These are phyloP conservation scores for Salvia splendens DNA, from an alignment of 257 asterid genomes.

Conservation along the genomic window DNA sequence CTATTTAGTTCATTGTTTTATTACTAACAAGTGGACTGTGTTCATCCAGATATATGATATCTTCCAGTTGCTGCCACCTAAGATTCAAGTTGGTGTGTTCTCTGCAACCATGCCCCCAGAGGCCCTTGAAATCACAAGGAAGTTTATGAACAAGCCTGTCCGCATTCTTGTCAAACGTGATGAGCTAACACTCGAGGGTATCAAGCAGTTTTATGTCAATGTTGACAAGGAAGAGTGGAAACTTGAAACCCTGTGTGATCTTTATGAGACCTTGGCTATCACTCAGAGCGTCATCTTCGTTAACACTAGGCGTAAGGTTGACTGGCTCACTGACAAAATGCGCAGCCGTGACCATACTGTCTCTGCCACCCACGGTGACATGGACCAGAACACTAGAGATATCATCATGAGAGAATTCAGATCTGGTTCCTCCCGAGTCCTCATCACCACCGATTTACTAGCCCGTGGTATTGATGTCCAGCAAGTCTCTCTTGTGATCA, in stretches of 20 bases:
- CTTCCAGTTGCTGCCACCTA: slow-evolving; percentile 65
- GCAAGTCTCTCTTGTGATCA: slow-evolving; percentile 59
- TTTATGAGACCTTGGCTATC: slow-evolving; percentile 54
- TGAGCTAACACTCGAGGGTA: slow-evolving; percentile 58
- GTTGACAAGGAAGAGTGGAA: slow-evolving; percentile 58
- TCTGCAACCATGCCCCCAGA: slow-evolving; percentile 63
- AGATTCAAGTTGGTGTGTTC: slow-evolving; percentile 65
- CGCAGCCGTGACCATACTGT: slow-evolving; percentile 56
- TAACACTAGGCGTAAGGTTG: slow-evolving; percentile 65
- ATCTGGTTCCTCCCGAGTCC: slow-evolving; percentile 61
- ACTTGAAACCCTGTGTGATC: slow-evolving; percentile 57
- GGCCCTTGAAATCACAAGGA: slow-evolving; percentile 64
- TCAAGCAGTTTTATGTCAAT: slow-evolving; percentile 54
- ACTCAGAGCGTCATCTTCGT: slow-evolving; percentile 67
- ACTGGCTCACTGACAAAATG: slow-evolving; percentile 65
- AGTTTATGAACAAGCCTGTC: slow-evolving; percentile 64
- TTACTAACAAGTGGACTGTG: background rate
- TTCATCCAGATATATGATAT: slow-evolving; percentile 45
- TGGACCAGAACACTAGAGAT: slow-evolving; percentile 66
- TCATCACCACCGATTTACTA: slow-evolving; percentile 60
- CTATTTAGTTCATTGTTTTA: background rate
- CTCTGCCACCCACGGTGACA: slow-evolving; percentile 61
- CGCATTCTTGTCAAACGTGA: slow-evolving; percentile 64
- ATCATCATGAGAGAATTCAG: slow-evolving; percentile 64
- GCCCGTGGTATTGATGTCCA: slow-evolving; percentile 73